Evolutionary conservation across 2,329 filamentous ascomycete genomes (phyloP).

Genomic region (Trichoderma sp.): DNA sequence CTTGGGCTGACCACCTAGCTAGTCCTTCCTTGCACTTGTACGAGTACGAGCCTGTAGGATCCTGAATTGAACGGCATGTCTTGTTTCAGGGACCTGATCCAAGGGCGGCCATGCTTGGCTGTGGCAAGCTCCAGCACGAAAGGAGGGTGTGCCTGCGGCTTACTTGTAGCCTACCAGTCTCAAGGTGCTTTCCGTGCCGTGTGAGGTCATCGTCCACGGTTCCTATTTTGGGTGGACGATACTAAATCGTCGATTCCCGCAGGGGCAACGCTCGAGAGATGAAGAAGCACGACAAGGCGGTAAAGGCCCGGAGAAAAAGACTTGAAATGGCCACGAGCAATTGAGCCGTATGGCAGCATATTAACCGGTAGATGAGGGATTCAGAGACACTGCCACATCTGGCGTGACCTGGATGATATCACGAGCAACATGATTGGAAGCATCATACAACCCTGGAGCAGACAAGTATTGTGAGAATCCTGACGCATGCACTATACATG

Average conservation of each 20-base stretch:
- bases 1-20: not conserved
- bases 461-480: slow-evolving; percentile 6
- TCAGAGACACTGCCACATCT: slow-evolving; percentile 16
- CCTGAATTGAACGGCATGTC: not conserved
- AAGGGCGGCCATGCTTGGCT: not conserved
- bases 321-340: not conserved
- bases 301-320: not conserved
- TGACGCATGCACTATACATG: slow-evolving; percentile 16
- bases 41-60: not conserved
- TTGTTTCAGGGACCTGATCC: slow-evolving; percentile 5
- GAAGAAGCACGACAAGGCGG: not conserved
- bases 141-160: not conserved
- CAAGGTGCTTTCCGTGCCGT: not conserved
- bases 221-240: slow-evolving; percentile 8
- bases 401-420: slow-evolving; percentile 17
- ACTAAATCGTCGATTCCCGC: slow-evolving; percentile 1
- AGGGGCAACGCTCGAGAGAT: not conserved
- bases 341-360: slow-evolving; percentile 13
- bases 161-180: not conserved
- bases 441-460: slow-evolving; percentile 1
- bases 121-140: not conserved
- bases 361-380: slow-evolving; percentile 19
- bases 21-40: not conserved
- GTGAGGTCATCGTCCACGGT: slow-evolving; percentile 12
- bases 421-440: slow-evolving; percentile 17